These are phyloP conservation scores for Phialophora macrospora DNA, from an alignment of 2,329 filamentous ascomycete genomes.

Conservation along the genomic window DNA sequence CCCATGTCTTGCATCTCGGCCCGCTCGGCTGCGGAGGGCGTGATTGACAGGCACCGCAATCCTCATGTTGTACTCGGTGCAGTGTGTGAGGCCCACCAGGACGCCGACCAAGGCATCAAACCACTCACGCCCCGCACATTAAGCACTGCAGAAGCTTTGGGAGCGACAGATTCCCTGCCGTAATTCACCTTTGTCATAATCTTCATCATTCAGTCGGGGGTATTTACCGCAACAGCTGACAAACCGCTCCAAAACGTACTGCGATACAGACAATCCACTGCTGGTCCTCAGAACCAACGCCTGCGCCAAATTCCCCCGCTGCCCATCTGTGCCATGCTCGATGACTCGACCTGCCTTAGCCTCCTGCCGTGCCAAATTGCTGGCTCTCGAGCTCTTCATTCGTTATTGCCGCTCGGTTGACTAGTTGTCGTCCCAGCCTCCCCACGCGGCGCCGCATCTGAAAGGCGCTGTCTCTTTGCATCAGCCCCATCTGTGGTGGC, in stretches of 20 bases:
- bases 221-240: background rate
- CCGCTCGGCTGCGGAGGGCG: background rate
- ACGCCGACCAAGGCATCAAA: no score
- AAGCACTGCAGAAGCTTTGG: background rate
- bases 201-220: background rate
- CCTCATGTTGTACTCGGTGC: background rate
- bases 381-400: constrained; percentile 4
- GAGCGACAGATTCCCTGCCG: background rate
- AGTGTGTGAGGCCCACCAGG: no score
- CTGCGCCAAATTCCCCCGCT: background rate
- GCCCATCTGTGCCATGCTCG: background rate
- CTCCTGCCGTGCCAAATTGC: background rate
- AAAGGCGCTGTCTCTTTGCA: constrained; percentile 36
- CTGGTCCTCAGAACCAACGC: background rate
- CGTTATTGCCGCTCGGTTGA: constrained; percentile 5
- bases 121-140: background rate
- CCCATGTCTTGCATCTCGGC: background rate
- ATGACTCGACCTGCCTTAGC: background rate
- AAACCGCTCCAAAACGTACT: background rate
- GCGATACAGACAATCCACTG: background rate
- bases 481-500: constrained; percentile 34
- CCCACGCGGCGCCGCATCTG: constrained; percentile 12
- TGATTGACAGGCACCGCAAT: background rate
- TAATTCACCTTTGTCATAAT: constrained; percentile 1
- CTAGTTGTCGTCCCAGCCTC: constrained; percentile 6